Percentiles rank a stretch among this genome's conserved stretches.
Conservation (phyloP, 1,284 basidiomycete genomes). For the Tilletia setariae region DNA sequence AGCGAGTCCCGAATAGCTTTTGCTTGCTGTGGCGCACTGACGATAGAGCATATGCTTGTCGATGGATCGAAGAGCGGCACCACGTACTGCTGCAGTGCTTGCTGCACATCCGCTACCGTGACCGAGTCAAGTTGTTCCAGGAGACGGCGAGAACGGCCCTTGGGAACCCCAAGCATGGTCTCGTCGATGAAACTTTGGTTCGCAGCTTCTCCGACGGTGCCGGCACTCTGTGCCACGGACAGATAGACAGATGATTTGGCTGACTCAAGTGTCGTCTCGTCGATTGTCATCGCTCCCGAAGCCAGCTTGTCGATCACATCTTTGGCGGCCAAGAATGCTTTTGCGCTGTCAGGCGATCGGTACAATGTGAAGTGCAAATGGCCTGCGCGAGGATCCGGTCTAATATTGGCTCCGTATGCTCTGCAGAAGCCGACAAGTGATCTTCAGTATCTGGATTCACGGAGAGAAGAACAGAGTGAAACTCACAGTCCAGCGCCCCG, state of each 20-base stretch:
- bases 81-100: constrained; percentile 71
- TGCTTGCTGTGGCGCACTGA: constrained; percentile 75
- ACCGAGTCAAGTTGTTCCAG: constrained; percentile 60
- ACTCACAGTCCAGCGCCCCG: constrained; percentile 41
- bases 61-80: constrained; percentile 78
- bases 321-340: constrained; percentile 77
- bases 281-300: constrained; percentile 60
- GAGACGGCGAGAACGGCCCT: constrained; percentile 39
- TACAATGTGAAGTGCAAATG: constrained; percentile 72
- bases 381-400: constrained; percentile 76
- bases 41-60: constrained; percentile 74
- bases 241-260: constrained; percentile 90
- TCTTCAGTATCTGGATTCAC: not conserved
- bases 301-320: constrained; percentile 54
- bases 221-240: constrained; percentile 72
- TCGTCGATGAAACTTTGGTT: constrained; percentile 42
- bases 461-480: too few relatives aligned
- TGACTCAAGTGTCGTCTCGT: constrained; percentile 79
- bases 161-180: constrained; percentile 37
- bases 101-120: constrained; percentile 72
- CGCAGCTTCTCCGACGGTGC: constrained; percentile 80
- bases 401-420: constrained; percentile 85
- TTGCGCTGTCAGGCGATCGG: constrained; percentile 77
- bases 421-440: constrained; percentile 49
- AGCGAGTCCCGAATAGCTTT: constrained; percentile 71